Conservation (phyloP, 306 rosid genomes). For the Trifolium dubium region DNA sequence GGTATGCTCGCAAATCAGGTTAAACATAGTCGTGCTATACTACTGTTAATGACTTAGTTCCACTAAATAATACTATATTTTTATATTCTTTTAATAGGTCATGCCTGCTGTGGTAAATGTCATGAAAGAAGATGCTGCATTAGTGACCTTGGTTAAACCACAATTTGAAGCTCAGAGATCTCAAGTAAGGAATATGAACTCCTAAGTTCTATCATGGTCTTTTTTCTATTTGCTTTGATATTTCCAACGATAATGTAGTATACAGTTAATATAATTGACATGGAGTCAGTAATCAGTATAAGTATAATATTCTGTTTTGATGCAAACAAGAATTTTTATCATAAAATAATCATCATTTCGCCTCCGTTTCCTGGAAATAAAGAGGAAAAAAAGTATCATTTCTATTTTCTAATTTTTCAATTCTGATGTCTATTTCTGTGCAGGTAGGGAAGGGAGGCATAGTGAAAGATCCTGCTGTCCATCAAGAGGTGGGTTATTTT, state of each 20-base stretch:
- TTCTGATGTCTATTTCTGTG: conserved; percentile 29
- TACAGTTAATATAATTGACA: background rate
- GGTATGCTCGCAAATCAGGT: conserved; percentile 59
- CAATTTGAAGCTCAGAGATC: conserved; percentile 93
- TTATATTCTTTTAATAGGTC: conserved; percentile 63
- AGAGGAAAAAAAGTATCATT: conserved; percentile 13
- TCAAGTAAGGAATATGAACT: conserved; percentile 60
- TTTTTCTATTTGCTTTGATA: conserved; percentile 24
- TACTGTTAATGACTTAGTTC: background rate
- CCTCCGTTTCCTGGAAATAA: conserved; percentile 10
- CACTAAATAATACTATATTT: background rate
- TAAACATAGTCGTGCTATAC: background rate
- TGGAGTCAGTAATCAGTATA: background rate
- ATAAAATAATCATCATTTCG: conserved; percentile 39
- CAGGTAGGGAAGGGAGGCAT: conserved; percentile 67
- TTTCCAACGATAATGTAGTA: conserved; percentile 2
- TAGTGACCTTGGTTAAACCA: conserved; percentile 88
- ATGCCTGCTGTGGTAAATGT: conserved; percentile 89
- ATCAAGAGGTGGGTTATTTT: conserved; percentile 55
- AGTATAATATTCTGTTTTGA: background rate
- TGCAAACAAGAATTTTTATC: conserved; percentile 1
- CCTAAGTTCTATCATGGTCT: background rate
- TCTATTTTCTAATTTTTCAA: conserved; percentile 31
- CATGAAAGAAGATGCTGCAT: conserved; percentile 81
- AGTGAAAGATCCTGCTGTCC: conserved; percentile 59